Conservation (phyloP, 768 basidiomycete species). For the Suillus cothurnatus region DNA sequence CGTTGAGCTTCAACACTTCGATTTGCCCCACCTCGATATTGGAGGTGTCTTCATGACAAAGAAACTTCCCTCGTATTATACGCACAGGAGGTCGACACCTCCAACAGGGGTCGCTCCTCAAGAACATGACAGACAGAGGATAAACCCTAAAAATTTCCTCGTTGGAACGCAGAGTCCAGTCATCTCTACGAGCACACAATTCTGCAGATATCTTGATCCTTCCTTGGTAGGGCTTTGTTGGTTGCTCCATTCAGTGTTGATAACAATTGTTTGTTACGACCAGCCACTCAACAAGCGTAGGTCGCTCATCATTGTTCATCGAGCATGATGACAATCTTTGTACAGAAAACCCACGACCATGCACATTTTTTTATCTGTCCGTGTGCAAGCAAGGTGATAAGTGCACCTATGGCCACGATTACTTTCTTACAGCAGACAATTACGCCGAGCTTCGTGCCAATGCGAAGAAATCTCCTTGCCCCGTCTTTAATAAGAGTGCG, state of each 20-base stretch:
- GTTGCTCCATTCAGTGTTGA: not conserved
- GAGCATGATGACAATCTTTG: not conserved
- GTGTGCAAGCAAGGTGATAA: constrained; percentile 31
- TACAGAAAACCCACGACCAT: constrained; percentile 39
- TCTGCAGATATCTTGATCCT: constrained; percentile 12
- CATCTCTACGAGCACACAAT: not conserved
- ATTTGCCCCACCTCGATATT: constrained; percentile 35
- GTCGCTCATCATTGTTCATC: constrained; percentile 7
- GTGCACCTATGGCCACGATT: constrained; percentile 39
- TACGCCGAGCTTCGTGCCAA: constrained; percentile 32
- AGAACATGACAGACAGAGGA: constrained; percentile 28
- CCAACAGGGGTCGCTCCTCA: constrained; percentile 14
- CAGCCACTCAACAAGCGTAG: constrained; percentile 37
- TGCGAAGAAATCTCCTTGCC: constrained; percentile 39
- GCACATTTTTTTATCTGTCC: constrained; percentile 39
- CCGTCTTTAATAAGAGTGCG: constrained; percentile 31
- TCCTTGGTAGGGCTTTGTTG: constrained; percentile 6
- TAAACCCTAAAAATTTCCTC: not conserved
- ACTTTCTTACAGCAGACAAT: constrained; percentile 30
- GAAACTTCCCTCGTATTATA: constrained; percentile 20
- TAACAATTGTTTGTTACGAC: not conserved
- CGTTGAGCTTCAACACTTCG: constrained; percentile 33
- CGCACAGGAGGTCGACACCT: constrained; percentile 5
- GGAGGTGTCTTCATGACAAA: constrained; percentile 39
- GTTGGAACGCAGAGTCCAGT: constrained; percentile 3